Conservation (phyloP, 1,284 basidiomycete genomes). For the Rhodotorula sp. region DNA sequence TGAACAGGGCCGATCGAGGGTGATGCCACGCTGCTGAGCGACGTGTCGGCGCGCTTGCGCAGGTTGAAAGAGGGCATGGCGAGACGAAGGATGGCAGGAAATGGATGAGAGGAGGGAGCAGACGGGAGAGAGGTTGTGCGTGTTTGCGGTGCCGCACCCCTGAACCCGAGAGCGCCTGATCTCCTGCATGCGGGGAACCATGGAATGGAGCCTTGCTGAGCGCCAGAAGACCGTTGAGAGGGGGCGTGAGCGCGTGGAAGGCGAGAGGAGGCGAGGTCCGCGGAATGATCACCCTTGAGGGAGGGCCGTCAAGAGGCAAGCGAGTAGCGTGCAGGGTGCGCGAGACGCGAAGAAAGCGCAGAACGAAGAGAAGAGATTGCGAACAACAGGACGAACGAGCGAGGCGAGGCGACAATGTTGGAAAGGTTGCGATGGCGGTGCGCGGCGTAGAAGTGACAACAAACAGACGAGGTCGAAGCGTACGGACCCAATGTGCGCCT, state of each 20-base stretch:
- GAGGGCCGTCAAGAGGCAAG: not conserved
- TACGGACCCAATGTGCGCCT: too few species aligned
- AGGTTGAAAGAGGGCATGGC: not conserved
- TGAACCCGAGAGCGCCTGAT: not conserved
- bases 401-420: not conserved
- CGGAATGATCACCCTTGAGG: not conserved
- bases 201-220: not conserved
- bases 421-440: too few species aligned
- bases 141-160: not conserved
- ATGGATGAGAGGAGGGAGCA: not conserved
- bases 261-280: not conserved
- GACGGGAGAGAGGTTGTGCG: not conserved
- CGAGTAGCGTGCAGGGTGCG: not conserved
- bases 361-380: not conserved
- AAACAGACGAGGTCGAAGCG: too few species aligned
- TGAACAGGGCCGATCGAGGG: not conserved
- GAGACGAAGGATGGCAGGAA: too few species aligned
- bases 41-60: conserved; percentile 8
- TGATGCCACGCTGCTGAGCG: not conserved
- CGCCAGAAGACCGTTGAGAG: not conserved
- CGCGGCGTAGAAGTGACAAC: not conserved
- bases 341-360: not conserved
- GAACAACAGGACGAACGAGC: not conserved
- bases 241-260: not conserved
- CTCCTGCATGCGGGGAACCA: not conserved